Percentiles rank a stretch among this genome's conserved stretches.
Conservation (phyloP, 2,329 filamentous ascomycete genomes). For the Arthrocladium fulminans region DNA sequence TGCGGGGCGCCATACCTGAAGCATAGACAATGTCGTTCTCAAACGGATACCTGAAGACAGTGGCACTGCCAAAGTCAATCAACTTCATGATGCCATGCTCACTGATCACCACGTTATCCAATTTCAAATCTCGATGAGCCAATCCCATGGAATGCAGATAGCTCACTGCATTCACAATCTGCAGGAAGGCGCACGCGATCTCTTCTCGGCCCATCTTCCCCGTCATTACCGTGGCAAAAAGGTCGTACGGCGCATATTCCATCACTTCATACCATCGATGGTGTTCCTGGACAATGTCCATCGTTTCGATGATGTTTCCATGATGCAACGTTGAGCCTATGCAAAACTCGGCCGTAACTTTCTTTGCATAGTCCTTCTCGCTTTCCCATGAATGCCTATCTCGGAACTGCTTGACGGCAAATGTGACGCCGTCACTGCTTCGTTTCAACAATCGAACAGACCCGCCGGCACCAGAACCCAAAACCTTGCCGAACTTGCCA, state of each 20-base stretch:
- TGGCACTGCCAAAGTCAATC: conserved; percentile 96
- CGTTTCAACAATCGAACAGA: conserved; percentile 92
- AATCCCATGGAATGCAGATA: conserved; percentile 93
- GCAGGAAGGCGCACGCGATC: conserved; percentile 80
- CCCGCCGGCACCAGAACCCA: conserved; percentile 88
- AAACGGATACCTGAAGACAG: conserved; percentile 95
- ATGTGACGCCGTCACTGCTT: conserved; percentile 82
- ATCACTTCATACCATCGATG: conserved; percentile 96
- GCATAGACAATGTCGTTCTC: conserved; percentile 78
- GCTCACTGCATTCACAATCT: conserved; percentile 88
- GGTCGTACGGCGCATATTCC: conserved; percentile 93
- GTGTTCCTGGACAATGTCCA: conserved; percentile 93
- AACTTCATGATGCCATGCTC: conserved; percentile 98
- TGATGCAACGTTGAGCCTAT: conserved; percentile 95
- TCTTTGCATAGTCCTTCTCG: conserved; percentile 93
- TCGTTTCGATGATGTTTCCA: conserved; percentile 94
- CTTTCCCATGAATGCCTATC: conserved; percentile 87
- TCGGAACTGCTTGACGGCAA: conserved; percentile 95
- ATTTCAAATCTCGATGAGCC: conserved; percentile 86
- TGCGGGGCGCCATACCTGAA: conserved; percentile 52
- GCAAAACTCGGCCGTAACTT: conserved; percentile 95
- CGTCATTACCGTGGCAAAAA: conserved; percentile 98
- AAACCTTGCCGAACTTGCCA: conserved; percentile 86
- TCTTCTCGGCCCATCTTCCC: conserved; percentile 93
- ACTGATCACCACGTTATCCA: conserved; percentile 97